Percentiles rank a stretch among this genome's conserved stretches.
Conservation (phyloP, 352 stramenopile species). For the Globisporangium acanthophoron region DNA sequence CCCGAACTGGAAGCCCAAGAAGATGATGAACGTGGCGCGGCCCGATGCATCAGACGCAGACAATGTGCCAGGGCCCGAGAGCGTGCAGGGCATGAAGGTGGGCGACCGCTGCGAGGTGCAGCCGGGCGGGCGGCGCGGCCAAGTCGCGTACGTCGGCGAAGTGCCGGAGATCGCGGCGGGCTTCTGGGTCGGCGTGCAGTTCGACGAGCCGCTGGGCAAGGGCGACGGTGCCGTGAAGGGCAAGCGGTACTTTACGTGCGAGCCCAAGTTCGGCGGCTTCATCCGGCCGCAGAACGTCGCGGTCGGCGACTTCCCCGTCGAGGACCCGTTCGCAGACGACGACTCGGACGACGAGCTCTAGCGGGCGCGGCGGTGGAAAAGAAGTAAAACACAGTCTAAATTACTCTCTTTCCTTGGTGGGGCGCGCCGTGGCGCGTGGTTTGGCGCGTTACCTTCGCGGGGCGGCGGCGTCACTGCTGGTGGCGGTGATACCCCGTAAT, state of each 20-base stretch:
- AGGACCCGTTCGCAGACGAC: conserved; percentile 71
- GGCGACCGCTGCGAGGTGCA: conserved; percentile 96
- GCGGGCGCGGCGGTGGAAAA: conserved; percentile 10
- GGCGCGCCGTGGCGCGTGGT: background rate
- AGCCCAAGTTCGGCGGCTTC: conserved; percentile 91
- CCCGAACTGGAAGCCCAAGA: conserved; percentile 91
- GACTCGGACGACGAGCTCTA: conserved; percentile 78
- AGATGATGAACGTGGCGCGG: conserved; percentile 50
- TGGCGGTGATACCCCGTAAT: background rate
- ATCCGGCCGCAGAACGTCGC: conserved; percentile 92
- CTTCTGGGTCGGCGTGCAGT: conserved; percentile 94
- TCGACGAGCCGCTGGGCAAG: conserved; percentile 96
- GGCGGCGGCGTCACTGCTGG: background rate
- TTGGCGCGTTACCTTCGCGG: conserved; percentile 1
- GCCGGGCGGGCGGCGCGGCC: conserved; percentile 91
- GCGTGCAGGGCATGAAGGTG: conserved; percentile 83
- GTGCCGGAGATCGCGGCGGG: conserved; percentile 87
- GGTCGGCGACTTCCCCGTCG: conserved; percentile 90
- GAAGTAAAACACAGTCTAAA: conserved; percentile 31
- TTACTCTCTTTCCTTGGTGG: conserved; percentile 34
- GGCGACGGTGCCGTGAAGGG: conserved; percentile 91
- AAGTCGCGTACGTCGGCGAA: conserved; percentile 90
- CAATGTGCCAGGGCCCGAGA: conserved; percentile 50
- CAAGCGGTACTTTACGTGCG: conserved; percentile 91
- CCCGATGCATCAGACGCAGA: conserved; percentile 25